Conservation (phyloP, 352 stramenopile species). For the Hyaloperonospora brassicae region DNA sequence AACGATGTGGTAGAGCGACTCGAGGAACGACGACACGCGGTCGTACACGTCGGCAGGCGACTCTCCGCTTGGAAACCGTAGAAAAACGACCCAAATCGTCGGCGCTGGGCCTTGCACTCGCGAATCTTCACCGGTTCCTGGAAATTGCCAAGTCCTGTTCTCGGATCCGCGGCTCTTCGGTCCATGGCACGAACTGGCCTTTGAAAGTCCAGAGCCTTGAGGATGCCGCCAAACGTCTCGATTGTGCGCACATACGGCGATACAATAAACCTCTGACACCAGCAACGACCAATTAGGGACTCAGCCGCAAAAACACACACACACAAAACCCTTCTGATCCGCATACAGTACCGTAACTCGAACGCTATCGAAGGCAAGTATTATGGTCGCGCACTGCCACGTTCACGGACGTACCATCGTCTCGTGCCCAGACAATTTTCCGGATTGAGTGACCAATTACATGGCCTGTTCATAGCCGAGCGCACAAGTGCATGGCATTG, state of each 20-base stretch:
- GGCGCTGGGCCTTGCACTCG: slow-evolving; percentile 69
- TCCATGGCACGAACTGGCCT: slow-evolving; percentile 53
- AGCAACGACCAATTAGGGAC: slow-evolving; percentile 1
- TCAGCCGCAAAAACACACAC: not conserved
- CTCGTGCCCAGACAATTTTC: slow-evolving; percentile 64
- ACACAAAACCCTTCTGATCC: not conserved
- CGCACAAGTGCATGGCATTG: slow-evolving; percentile 72
- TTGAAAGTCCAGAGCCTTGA: slow-evolving; percentile 57
- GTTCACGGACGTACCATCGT: slow-evolving; percentile 37
- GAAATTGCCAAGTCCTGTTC: slow-evolving; percentile 89
- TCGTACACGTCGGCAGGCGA: slow-evolving; percentile 85
- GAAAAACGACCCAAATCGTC: slow-evolving; percentile 83
- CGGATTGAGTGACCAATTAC: slow-evolving; percentile 67
- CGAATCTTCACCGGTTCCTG: slow-evolving; percentile 76
- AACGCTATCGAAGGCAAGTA: too few relatives aligned
- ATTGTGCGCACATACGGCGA: slow-evolving; percentile 82
- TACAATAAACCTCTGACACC: slow-evolving; percentile 66
- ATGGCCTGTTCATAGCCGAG: slow-evolving; percentile 72
- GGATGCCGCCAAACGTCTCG: slow-evolving; percentile 81
- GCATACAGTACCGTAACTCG: too few relatives aligned
- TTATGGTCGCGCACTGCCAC: too few relatives aligned
- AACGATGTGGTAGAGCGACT: slow-evolving; percentile 85
- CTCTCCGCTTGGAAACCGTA: slow-evolving; percentile 85
- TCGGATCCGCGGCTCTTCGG: slow-evolving; percentile 79
- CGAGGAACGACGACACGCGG: slow-evolving; percentile 82